Base-by-base conservation (phyloP, 352 stramenopile genomes). In the Elongisporangium anandrum region DNA sequence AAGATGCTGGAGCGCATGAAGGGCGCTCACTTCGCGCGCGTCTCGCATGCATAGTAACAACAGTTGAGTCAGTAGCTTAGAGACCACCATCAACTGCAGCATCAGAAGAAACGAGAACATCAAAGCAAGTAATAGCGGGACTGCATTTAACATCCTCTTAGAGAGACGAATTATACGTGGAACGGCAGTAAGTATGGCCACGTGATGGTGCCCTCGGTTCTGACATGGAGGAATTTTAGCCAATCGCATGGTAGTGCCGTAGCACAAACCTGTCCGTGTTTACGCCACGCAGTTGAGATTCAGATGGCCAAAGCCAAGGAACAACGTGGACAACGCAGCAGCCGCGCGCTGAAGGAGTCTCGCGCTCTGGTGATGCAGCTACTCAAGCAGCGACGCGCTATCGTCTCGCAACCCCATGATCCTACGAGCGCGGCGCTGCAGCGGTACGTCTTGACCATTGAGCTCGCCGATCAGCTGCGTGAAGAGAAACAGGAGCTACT, bases 1-100 rank as follows among this genome's bases (percentile, higher is more conserved):
- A 91, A 93, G 73, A 85, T 91, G 75, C 70, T 93, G 47, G 65
- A 79, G 54, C 65, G 59, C 38, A 87, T 89, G 67, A 92, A 90
- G 59, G 72, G 62, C 12, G 85, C 75, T 10, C 71, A 83, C 52
- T 88, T 88, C 58, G 59, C 72, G 5, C 70, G 56, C 39, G 68
- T 90, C 0, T 63, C 63, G 24, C 70, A 73, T 45, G 34, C 34
- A 12, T 45, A 45, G 34, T 7, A 9, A 15, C 5, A 1, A 12
- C 10, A 17, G 17, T 4, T 45, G 34, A 45, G 16, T 45, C 34
- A 45, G 17, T 45, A 45, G 34, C 8, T n/a, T n/a, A n/a, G n/a
- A n/a, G n/a, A n/a, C n/a, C n/a, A n/a, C n/a, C n/a, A n/a, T n/a
- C n/a, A n/a, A n/a, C n/a, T n/a, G n/a, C n/a, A n/a, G n/a, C n/a